Evolutionary conservation across 768 basidiomycete species (phyloP).

Genomic region (Lactarius pseudohatsudake): DNA sequence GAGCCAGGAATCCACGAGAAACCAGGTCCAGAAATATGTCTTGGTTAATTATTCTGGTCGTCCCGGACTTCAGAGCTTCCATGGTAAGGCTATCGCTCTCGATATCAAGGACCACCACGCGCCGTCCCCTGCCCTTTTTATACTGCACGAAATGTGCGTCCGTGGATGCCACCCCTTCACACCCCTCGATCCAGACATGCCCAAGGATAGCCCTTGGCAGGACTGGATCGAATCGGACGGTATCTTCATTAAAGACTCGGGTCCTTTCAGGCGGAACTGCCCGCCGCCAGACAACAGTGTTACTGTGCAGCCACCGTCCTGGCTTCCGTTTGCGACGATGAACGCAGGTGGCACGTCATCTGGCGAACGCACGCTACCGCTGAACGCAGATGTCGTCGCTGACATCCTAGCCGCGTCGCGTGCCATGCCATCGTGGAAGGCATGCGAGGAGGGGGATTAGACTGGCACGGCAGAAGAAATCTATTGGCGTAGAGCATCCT

Average conservation of each 20-base stretch:
- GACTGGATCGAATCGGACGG: slow-evolving; percentile 5
- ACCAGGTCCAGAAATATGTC: slow-evolving; percentile 32
- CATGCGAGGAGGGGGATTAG: no score
- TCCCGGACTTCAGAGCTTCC: slow-evolving; percentile 29
- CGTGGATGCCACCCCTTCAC: slow-evolving; percentile 36
- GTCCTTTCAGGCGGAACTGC: background rate
- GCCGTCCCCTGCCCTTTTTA: slow-evolving; percentile 38
- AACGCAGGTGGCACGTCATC: no score
- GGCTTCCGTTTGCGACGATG: no score
- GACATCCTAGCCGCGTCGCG: background rate
- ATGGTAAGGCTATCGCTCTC: slow-evolving; percentile 40
- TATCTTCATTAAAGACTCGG: background rate
- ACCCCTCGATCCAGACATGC: slow-evolving; percentile 27
- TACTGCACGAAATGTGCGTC: slow-evolving; percentile 41
- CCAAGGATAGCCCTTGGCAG: slow-evolving; percentile 21
- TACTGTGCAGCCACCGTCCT: no score
- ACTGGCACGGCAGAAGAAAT: no score
- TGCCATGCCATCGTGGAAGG: background rate
- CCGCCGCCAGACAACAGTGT: no score
- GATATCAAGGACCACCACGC: slow-evolving; percentile 34
- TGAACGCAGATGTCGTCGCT: background rate
- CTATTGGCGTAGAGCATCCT: no score
- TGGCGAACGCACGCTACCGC: no score
- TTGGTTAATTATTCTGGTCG: slow-evolving; percentile 36
- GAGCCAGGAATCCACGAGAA: background rate